Base-by-base conservation (phyloP, 2,329 filamentous ascomycete genomes). In the Phyllosticta capitalensis region DNA sequence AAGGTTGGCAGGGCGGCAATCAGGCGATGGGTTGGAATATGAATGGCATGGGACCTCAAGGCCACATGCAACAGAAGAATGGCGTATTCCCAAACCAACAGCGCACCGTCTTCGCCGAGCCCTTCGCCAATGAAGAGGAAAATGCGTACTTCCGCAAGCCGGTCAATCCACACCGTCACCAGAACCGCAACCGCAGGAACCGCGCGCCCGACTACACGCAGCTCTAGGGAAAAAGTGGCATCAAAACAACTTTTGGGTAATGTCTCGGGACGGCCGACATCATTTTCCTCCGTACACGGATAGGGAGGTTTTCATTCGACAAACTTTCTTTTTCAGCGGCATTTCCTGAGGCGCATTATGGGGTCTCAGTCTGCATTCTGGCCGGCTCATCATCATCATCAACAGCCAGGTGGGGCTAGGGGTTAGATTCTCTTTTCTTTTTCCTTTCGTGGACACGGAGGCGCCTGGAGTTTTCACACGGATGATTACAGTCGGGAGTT, bases 121-220 rank as follows among this genome's bases (percentile, higher is more conserved):
- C 79, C 12, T 75, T 79, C 61, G 80, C 81, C 1, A 85, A 81
- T 61, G 84, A 84, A 64, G 90, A 95, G 59, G 91, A 95, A 61
- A 90, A 91, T 62, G 89, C 94, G 6, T 99, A 99, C 75, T 95
- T 97, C 72, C 84, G 94, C 61, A 92, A 96, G 72, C 94, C 94
- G 0, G 89, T 97, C 63, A 99, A 99, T 70, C 92, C 92, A 2
- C 89, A 96, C 70, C 84, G 94, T 55, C 89, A 94, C 70, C 87
- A 92, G 72, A 90, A 91, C 68, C 83, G 88, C 67, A 86, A 90
- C 67, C 84, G 87, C 64, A 81, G 90, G 66, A 84, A 89, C 58
- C 83, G 94, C 59, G 92, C 92, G 10, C 94, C 90, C 71, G 94
- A 99, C 75, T 97, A 94, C 72, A 83, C 89, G 64, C 90, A 95